Conservation (phyloP, 768 basidiomycete genomes). For the Krasilnikovozyma curviuscula region DNA sequence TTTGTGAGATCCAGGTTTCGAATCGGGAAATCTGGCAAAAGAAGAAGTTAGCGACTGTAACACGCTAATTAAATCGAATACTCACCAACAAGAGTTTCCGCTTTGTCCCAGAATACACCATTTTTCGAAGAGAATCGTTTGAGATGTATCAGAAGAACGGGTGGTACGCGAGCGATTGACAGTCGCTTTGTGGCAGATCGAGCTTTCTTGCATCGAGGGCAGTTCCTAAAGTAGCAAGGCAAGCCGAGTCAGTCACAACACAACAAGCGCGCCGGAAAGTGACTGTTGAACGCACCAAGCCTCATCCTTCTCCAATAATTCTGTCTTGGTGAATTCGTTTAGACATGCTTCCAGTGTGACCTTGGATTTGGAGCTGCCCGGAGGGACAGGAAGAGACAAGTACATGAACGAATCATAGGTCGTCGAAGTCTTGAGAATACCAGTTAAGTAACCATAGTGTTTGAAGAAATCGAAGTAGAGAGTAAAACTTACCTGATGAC, state of each 20-base stretch:
- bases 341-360: conserved; percentile 62
- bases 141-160: conserved; percentile 74
- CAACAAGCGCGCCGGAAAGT: background rate
- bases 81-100: conserved; percentile 64
- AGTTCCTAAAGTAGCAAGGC: conserved; percentile 45
- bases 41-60: background rate
- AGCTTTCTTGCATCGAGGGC: conserved; percentile 76
- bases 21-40: conserved; percentile 44
- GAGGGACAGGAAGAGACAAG: conserved; percentile 71
- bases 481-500: conserved; percentile 45
- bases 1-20: conserved; percentile 43
- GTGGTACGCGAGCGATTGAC: conserved; percentile 77
- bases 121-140: conserved; percentile 72
- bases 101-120: conserved; percentile 84
- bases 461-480: conserved; percentile 10
- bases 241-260: background rate
- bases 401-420: conserved; percentile 96
- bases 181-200: conserved; percentile 71
- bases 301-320: conserved; percentile 77
- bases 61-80: background rate
- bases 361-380: conserved; percentile 33
- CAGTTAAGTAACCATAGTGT: conserved; percentile 7
- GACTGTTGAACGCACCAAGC: conserved; percentile 48
- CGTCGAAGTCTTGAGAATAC: conserved; percentile 56
- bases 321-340: conserved; percentile 73